These are phyloP conservation scores for Heritiera littoralis DNA, from an alignment of 345 rosid species.

Conservation along the genomic window DNA sequence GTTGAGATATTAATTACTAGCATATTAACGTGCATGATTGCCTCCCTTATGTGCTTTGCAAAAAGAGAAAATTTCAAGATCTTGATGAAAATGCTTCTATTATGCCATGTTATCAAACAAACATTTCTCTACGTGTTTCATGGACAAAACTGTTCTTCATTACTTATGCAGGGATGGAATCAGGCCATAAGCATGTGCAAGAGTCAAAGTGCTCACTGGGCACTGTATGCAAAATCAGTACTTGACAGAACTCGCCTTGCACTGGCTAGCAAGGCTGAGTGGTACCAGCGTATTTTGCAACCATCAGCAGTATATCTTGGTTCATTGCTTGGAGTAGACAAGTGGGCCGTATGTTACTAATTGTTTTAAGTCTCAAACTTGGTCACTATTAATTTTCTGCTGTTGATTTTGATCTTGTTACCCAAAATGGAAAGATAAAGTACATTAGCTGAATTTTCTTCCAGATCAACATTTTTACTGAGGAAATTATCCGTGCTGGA, in stretches of 20 bases:
- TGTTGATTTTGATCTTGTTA: conserved; percentile 16
- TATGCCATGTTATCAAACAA: neutral
- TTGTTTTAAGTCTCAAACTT: conserved; percentile 9
- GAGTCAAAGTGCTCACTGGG: conserved; percentile 67
- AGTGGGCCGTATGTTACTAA: conserved; percentile 73
- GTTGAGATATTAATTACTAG: neutral
- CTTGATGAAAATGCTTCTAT: neutral
- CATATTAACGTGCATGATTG: neutral
- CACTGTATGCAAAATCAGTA: conserved; percentile 88
- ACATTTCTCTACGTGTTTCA: neutral
- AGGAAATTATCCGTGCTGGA: conserved; percentile 96
- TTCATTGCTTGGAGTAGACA: conserved; percentile 78
- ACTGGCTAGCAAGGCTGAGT: conserved; percentile 85
- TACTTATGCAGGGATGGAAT: conserved; percentile 75
- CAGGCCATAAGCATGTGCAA: conserved; percentile 65
- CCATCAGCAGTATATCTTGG: conserved; percentile 98
- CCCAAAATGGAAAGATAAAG: neutral
- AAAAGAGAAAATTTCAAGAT: neutral
- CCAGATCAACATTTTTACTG: conserved; percentile 88
- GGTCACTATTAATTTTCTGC: conserved; percentile 3
- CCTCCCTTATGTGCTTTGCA: neutral
- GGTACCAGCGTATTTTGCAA: conserved; percentile 79
- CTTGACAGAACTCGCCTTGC: conserved; percentile 95
- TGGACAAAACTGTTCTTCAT: conserved; percentile 13
- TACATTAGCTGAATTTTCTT: conserved; percentile 17